Evolutionary conservation across 2,329 filamentous ascomycete species (phyloP).

Genomic region (Uncinocarpus reesii): DNA sequence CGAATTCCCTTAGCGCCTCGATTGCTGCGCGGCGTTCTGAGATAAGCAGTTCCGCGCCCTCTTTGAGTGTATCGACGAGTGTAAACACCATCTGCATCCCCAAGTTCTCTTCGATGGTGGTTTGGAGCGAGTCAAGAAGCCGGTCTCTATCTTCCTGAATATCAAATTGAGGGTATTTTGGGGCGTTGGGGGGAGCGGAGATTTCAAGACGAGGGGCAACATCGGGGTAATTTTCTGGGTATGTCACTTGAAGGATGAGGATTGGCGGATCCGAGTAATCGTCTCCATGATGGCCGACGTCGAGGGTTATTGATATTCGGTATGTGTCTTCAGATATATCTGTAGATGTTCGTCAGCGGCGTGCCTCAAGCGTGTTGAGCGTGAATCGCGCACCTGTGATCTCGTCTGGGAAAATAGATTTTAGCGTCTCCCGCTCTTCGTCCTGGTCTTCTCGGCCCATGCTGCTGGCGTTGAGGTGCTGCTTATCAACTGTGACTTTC

Average conservation of each 20-base stretch:
- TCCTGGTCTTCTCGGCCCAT: slow-evolving; percentile 69
- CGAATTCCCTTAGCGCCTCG: slow-evolving; percentile 44
- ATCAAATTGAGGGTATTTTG: slow-evolving; percentile 63
- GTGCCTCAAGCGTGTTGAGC: slow-evolving; percentile 16
- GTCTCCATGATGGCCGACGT: slow-evolving; percentile 56
- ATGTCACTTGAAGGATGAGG: slow-evolving; percentile 74
- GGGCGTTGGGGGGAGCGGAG: slow-evolving; percentile 57
- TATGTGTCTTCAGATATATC: slow-evolving; percentile 87
- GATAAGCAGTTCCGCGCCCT: slow-evolving; percentile 78
- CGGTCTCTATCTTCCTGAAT: slow-evolving; percentile 66
- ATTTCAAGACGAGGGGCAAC: slow-evolving; percentile 74
- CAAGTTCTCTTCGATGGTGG: slow-evolving; percentile 79
- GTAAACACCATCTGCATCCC: slow-evolving; percentile 98
- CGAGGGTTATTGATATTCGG: slow-evolving; percentile 74
- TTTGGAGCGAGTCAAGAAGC: slow-evolving; percentile 60
- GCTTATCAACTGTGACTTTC: background rate
- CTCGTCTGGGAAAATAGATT: slow-evolving; percentile 96
- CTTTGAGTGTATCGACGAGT: slow-evolving; percentile 75
- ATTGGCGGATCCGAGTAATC: slow-evolving; percentile 53
- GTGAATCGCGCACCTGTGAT: slow-evolving; percentile 60
- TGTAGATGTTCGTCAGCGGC: slow-evolving; percentile 28
- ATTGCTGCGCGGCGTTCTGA: slow-evolving; percentile 58
- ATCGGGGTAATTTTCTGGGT: slow-evolving; percentile 86
- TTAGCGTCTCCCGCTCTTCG: slow-evolving; percentile 94
- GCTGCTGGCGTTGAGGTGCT: slow-evolving; percentile 10